phyloP scores from a whole-genome alignment of 306 rosid genomes.

The Vachellia pachyceras region DNA sequence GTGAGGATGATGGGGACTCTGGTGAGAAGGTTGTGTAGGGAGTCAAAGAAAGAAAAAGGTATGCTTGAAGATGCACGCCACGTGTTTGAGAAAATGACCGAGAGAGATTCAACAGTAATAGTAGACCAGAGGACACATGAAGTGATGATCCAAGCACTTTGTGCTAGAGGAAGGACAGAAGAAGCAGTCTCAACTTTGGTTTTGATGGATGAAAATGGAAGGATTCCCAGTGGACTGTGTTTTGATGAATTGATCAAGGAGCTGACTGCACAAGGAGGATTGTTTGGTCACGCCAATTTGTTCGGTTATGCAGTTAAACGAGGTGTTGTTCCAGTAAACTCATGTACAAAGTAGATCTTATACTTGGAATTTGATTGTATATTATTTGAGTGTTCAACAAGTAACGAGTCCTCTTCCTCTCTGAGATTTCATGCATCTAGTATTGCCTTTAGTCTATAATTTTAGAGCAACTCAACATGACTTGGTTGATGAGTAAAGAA shows the following conservation, averaged over 20 bases:
- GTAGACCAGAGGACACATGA: conserved; percentile 54
- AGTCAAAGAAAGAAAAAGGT: conserved; percentile 45
- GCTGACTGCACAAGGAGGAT: conserved; percentile 50
- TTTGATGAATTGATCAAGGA: conserved; percentile 53
- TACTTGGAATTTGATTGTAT: too few species aligned
- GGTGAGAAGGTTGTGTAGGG: conserved; percentile 62
- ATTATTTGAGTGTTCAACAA: too few species aligned
- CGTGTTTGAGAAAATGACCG: conserved; percentile 67
- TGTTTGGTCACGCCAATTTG: conserved; percentile 46
- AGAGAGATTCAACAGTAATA: conserved; percentile 38
- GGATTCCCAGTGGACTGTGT: conserved; percentile 41
- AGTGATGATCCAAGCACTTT: conserved; percentile 60
- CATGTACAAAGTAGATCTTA: too few species aligned
- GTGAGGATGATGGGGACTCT: conserved; percentile 60
- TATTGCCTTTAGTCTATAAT: not conserved
- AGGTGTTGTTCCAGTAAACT: too few species aligned
- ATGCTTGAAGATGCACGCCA: conserved; percentile 53
- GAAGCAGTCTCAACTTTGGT: conserved; percentile 56
- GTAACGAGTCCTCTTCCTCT: not conserved
- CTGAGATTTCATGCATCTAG: too few species aligned
- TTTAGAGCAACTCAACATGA: not conserved
- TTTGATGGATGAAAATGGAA: conserved; percentile 46
- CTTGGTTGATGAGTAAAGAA: too few species aligned
- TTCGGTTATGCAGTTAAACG: conserved; percentile 68
- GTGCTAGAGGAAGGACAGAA: conserved; percentile 50